phyloP scores from a whole-genome alignment of 202 grass and related monocot genomes.

The Hordeum pubiflorum region DNA sequence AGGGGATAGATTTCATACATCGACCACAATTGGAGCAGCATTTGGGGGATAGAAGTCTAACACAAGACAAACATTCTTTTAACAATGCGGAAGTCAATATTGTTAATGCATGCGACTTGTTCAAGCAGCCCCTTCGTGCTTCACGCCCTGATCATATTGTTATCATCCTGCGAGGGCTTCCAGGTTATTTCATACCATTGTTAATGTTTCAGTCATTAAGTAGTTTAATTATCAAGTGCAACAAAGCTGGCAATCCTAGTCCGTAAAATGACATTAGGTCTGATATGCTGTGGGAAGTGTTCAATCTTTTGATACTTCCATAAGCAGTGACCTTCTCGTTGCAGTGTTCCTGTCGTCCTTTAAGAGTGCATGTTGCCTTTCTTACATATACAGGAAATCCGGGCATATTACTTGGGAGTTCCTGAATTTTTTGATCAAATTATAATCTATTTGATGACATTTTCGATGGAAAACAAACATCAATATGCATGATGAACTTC shows the following conservation, averaged over 20 bases:
- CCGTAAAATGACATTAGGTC: background rate
- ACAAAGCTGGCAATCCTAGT: background rate
- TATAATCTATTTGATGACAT: background rate
- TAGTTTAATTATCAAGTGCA: background rate
- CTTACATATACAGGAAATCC: background rate
- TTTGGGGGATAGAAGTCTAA: slow-evolving; percentile 27
- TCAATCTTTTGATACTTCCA: background rate
- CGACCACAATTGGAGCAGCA: slow-evolving; percentile 35
- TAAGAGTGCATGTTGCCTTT: background rate
- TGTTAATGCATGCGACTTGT: slow-evolving; percentile 64
- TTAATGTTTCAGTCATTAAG: background rate
- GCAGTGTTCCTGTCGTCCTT: background rate
- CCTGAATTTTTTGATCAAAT: background rate
- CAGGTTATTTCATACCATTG: slow-evolving; percentile 44
- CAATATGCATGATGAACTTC: background rate
- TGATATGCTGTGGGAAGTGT: background rate
- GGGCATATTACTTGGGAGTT: background rate
- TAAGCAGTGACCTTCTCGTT: background rate
- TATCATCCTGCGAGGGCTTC: slow-evolving; percentile 84
- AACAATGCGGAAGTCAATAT: slow-evolving; percentile 42
- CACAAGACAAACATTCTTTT: slow-evolving; percentile 5
- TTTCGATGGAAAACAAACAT: background rate
- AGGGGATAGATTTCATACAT: slow-evolving; percentile 40
- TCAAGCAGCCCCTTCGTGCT: slow-evolving; percentile 60
- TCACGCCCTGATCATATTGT: slow-evolving; percentile 96